Evolutionary conservation across 768 basidiomycete species (phyloP).

Genomic region (Termitomyces sp.): DNA sequence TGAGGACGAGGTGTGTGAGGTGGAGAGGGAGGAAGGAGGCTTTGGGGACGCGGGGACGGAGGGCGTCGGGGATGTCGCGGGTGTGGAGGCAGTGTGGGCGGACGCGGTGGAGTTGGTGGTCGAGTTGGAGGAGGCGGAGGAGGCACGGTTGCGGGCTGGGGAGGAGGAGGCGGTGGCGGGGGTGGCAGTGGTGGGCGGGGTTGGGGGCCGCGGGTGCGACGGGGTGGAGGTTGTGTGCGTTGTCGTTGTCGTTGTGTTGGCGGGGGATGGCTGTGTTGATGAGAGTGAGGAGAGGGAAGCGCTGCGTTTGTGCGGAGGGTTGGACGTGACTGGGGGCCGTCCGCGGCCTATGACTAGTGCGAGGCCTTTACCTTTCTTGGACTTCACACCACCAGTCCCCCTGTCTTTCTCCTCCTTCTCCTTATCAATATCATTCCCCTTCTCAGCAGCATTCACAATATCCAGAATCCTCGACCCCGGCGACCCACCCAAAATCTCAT

Average conservation of each 20-base stretch:
- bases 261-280: too few species aligned
- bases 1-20: too few species aligned
- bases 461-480: conserved; percentile 10
- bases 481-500: neutral
- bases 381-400: neutral
- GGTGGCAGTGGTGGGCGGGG: too few species aligned
- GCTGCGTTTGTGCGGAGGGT: conserved; percentile 13
- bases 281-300: conserved; percentile 11
- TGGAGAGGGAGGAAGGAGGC: conserved; percentile 1
- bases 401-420: neutral
- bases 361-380: conserved; percentile 9
- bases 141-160: conserved; percentile 9
- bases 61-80: conserved; percentile 15
- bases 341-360: conserved; percentile 9
- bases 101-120: conserved; percentile 11
- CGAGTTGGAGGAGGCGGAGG: conserved; percentile 12
- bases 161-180: neutral
- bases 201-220: too few species aligned
- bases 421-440: neutral
- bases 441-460: conserved; percentile 9
- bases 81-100: conserved; percentile 7
- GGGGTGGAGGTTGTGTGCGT: too few species aligned
- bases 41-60: conserved; percentile 17
- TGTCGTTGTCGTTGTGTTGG: too few species aligned
- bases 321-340: neutral